Base-by-base conservation (phyloP, 1,139 yeast species). In the Chernovozyma aurita region DNA sequence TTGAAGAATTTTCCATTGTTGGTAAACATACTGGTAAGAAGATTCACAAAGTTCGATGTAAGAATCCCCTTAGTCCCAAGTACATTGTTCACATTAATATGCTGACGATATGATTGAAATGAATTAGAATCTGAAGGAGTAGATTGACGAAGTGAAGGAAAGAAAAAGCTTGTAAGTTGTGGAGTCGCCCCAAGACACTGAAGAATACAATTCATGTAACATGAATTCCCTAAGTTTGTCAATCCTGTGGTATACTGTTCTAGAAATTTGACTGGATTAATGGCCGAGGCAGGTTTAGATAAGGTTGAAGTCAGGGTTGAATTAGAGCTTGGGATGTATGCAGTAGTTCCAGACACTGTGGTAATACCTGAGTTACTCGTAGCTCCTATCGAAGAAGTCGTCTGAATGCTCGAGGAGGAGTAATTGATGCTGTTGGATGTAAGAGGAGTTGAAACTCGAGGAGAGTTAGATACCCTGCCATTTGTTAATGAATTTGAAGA, bases 131-230 rank as follows among this genome's bases (percentile, higher is more conserved):
- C 33, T 4, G 59, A 47, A 12, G 64, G 41, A 1, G 56, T 47
- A 20, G 40, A 35, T 14, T 41, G 43, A 5, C 39, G 33, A 15
- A 50, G 44, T 14, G 53, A 49, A 1, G 72, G 70, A 43, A 66
- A 65, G 46, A 68, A 67, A 42, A 64, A 75, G 39, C 47, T 62
- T 18, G 63, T 65, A 34, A 63, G 59, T 46, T 60, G 77, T 30
- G 66, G 73, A 18, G 63, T 69, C 9, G 64, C 75, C 4, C 61
- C 73, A 26, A 92, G 62, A 53, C 97, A 90, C 58, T 92, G 98
- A 14, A 92, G 60, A 39, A 92, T 75, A 50, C 96, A 85, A 58
- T 92, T 92, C 81, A 92, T 83, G 57, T 92, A 92, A 58, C 98
- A 92, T 0, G 96, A 85, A 51, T 88, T 92, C 1, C 97, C 97